Percentiles rank a stretch among this genome's conserved stretches.
These are phyloP conservation scores for Botrytis aclada DNA, from an alignment of 2,329 filamentous ascomycete species.

Conservation along the genomic window DNA sequence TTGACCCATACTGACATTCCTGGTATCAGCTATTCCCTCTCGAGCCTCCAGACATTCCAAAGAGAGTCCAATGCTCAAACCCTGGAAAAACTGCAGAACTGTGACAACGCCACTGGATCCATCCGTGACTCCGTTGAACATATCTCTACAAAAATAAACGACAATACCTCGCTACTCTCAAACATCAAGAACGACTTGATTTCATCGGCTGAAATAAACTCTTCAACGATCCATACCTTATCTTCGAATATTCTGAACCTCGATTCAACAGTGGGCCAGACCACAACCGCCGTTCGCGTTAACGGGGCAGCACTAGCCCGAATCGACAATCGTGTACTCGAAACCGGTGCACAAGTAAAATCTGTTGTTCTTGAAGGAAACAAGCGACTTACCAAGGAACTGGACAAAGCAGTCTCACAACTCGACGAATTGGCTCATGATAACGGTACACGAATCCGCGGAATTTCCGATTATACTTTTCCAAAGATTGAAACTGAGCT, in stretches of 20 bases:
- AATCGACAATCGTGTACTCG: conserved; percentile 28
- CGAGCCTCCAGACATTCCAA: conserved; percentile 18
- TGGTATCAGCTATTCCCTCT: conserved; percentile 21
- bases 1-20: conserved; percentile 21
- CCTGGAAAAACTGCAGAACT: conserved; percentile 19
- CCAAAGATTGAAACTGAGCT: conserved; percentile 26
- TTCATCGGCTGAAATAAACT: conserved; percentile 14
- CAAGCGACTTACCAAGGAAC: conserved; percentile 19
- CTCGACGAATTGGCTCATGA: conserved; percentile 28
- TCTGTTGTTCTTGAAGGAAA: conserved; percentile 24
- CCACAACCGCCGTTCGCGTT: conserved; percentile 26
- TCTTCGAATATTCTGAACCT: conserved; percentile 19
- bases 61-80: conserved; percentile 19
- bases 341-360: conserved; percentile 28
- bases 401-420: conserved; percentile 18
- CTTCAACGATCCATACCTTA: conserved; percentile 19
- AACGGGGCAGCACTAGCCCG: conserved; percentile 29
- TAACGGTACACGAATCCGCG: conserved; percentile 24
- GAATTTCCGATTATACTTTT: conserved; percentile 27
- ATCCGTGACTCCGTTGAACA: conserved; percentile 22
- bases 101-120: conserved; percentile 18
- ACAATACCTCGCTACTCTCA: conserved; percentile 8
- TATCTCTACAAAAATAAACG: conserved; percentile 20
- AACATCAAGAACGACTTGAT: conserved; percentile 17
- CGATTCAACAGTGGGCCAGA: conserved; percentile 17